phyloP scores from a whole-genome alignment of 768 basidiomycete genomes.

The Boletus rubroflammeus region DNA sequence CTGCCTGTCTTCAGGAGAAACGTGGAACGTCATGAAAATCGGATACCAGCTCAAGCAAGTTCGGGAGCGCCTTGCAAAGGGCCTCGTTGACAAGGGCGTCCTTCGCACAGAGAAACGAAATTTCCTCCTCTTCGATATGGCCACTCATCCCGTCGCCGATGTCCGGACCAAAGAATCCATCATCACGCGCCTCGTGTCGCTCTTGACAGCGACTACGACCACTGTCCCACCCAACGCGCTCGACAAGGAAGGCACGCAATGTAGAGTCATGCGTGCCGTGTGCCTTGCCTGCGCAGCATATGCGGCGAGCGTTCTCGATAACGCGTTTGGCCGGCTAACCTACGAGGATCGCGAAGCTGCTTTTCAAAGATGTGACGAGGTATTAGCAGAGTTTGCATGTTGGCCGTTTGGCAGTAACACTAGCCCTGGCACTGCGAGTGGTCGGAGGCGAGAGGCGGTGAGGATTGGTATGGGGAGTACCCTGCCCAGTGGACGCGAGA shows the following conservation, averaged over 20 bases:
- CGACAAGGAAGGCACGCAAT: constrained; percentile 74
- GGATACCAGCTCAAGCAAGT: constrained; percentile 99
- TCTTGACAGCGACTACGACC: constrained; percentile 81
- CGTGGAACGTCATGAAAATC: constrained; percentile 99
- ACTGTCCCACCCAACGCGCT: constrained; percentile 75
- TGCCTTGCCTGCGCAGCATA: constrained; percentile 89
- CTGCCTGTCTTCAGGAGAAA: constrained; percentile 66
- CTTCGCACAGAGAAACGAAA: constrained; percentile 99
- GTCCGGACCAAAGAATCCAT: constrained; percentile 85
- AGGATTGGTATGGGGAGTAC: constrained; percentile 56
- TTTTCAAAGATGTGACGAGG: constrained; percentile 90
- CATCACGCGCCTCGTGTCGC: constrained; percentile 66
- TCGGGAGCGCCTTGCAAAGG: constrained; percentile 93
- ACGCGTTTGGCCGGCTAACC: constrained; percentile 81
- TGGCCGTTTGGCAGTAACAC: constrained; percentile 77
- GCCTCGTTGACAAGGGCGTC: constrained; percentile 97
- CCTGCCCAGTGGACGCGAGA: constrained; percentile 55
- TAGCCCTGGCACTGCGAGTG: constrained; percentile 32
- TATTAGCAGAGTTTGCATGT: constrained; percentile 82
- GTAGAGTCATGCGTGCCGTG: constrained; percentile 75
- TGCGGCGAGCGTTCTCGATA: constrained; percentile 92
- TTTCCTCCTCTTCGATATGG: constrained; percentile 99
- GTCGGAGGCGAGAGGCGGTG: constrained; percentile 39
- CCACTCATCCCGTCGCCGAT: constrained; percentile 96
- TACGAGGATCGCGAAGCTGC: constrained; percentile 95